phyloP scores from a whole-genome alignment of 768 basidiomycete genomes.

The Kwoniella sp. region DNA sequence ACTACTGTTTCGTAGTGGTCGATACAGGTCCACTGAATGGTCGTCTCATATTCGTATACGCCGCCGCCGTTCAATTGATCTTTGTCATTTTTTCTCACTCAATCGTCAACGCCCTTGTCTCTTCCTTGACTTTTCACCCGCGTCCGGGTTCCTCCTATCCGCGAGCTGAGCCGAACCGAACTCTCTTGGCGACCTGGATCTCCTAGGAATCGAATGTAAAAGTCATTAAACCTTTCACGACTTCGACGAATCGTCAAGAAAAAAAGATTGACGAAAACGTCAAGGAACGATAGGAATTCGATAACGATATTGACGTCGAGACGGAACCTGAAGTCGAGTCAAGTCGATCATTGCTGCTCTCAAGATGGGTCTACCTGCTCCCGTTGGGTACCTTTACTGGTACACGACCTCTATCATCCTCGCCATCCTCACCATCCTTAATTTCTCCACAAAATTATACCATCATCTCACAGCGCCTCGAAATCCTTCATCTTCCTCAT shows the following conservation, averaged over 20 bases:
- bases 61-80: neutral
- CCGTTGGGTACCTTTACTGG: constrained; percentile 45
- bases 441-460: constrained; percentile 25
- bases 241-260: too few relatives aligned
- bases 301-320: neutral
- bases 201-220: too few relatives aligned
- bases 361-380: constrained; percentile 15
- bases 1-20: neutral
- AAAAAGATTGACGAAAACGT: neutral
- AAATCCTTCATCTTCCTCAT: neutral
- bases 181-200: too few relatives aligned
- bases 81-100: too few relatives aligned
- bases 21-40: neutral
- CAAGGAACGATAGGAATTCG: neutral
- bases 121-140: neutral
- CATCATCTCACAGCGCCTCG: constrained; percentile 2
- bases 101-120: too few relatives aligned
- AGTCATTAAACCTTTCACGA: too few relatives aligned
- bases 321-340: neutral
- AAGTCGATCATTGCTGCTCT: too few relatives aligned
- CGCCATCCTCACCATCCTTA: constrained; percentile 33
- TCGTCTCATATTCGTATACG: neutral
- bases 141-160: neutral
- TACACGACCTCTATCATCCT: constrained; percentile 44
- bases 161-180: neutral